Percentiles rank a stretch among this genome's conserved stretches.
Evolutionary conservation across 208 protist genomes (phyloP).

Genomic region (Tetramitus jugosus): DNA sequence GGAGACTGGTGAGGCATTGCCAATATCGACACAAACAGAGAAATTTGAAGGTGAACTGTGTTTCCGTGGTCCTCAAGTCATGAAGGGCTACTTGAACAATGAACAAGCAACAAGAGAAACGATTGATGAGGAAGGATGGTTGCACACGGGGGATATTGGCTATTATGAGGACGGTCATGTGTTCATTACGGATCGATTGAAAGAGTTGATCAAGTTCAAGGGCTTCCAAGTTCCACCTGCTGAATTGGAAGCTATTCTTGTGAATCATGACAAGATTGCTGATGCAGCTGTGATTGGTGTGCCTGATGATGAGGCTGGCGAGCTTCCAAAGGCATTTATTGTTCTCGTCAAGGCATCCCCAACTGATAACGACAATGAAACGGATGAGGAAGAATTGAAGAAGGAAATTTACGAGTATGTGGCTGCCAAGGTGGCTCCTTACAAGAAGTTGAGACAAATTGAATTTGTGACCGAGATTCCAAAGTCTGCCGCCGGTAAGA

Average conservation of each 20-base stretch:
- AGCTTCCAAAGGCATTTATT: slow-evolving; percentile 22
- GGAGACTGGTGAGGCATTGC: not conserved
- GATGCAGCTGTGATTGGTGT: slow-evolving; percentile 15
- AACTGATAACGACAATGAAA: slow-evolving; percentile 6
- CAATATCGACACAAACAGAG: no score
- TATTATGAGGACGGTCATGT: slow-evolving; percentile 37
- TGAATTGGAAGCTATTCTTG: slow-evolving; percentile 19
- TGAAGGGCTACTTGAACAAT: slow-evolving; percentile 31
- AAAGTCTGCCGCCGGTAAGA: slow-evolving; percentile 59
- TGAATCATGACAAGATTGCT: not conserved
- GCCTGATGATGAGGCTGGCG: not conserved
- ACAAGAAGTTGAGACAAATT: slow-evolving; percentile 63
- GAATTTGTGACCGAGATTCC: slow-evolving; percentile 52
- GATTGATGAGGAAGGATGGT: slow-evolving; percentile 46
- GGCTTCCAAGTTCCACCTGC: slow-evolving; percentile 8
- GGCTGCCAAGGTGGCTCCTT: slow-evolving; percentile 38
- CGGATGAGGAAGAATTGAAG: slow-evolving; percentile 4
- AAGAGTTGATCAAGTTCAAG: slow-evolving; percentile 25
- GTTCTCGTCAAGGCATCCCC: not conserved
- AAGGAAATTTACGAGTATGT: slow-evolving; percentile 50
- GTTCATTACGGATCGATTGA: slow-evolving; percentile 22
- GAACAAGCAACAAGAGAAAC: slow-evolving; percentile 24
- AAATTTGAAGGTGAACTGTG: slow-evolving; percentile 22
- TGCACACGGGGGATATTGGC: slow-evolving; percentile 65
- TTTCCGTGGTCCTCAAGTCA: slow-evolving; percentile 8